A percentile compares a stretch with the other conserved stretches of the same genome.
Evolutionary conservation across 306 rosid species (phyloP).

Genomic region (Sindora glabra): DNA sequence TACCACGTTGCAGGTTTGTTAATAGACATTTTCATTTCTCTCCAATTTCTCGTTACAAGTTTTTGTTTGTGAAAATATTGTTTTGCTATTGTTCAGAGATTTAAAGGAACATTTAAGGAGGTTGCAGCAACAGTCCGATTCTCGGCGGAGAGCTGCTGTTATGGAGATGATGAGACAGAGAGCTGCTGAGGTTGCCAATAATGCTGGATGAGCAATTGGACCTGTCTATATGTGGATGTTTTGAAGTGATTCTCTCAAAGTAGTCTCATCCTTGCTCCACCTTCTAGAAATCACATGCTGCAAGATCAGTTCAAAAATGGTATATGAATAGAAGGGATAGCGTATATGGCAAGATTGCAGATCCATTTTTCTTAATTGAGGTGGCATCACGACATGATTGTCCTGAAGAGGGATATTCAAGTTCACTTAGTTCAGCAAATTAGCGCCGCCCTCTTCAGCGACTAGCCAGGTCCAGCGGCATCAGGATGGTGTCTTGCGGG

Average conservation of each 20-base stretch:
- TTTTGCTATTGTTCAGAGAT: conserved; percentile 47
- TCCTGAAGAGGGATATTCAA: conserved; percentile 14
- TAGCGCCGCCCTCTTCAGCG: conserved; percentile 24
- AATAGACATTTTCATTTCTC: not conserved
- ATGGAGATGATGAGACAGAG: conserved; percentile 99
- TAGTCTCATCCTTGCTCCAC: conserved; percentile 24
- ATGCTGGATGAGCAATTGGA: conserved; percentile 44
- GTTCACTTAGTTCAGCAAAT: conserved; percentile 24
- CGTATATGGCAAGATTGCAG: conserved; percentile 27
- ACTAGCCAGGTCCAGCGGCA: conserved; percentile 28
- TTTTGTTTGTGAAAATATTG: not conserved
- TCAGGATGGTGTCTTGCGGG: conserved; percentile 19
- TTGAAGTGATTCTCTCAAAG: conserved; percentile 20
- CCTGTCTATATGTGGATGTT: conserved; percentile 25
- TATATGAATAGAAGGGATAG: conserved; percentile 29
- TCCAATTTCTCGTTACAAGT: not conserved
- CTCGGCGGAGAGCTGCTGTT: conserved; percentile 94
- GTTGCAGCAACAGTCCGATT: conserved; percentile 96
- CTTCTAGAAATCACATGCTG: conserved; percentile 25
- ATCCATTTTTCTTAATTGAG: conserved; percentile 21
- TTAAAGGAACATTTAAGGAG: conserved; percentile 88
- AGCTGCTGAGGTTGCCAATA: conserved; percentile 91
- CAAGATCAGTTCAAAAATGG: conserved; percentile 11
- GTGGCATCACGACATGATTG: conserved; percentile 6
- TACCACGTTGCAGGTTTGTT: conserved; percentile 96